Base-by-base conservation (phyloP, 179 eudicot genomes). In the Silene vulgaris region DNA sequence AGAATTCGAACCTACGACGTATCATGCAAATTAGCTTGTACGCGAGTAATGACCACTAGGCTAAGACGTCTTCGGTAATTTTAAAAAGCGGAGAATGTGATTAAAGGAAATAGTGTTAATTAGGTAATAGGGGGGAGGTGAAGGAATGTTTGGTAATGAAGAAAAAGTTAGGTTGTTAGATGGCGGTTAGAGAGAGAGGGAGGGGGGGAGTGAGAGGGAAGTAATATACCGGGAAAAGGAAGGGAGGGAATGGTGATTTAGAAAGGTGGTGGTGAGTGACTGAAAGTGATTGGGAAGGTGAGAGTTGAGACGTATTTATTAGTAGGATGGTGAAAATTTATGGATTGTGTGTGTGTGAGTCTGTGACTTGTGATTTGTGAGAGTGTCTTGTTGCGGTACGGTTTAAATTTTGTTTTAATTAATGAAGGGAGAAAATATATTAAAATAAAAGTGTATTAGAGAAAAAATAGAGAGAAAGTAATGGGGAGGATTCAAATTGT, bases 141-240 rank as follows among this genome's bases (percentile, higher is more conserved):
- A n/a, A n/a, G 50, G 74, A 68, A 76, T 54, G 79, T 68, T 72
- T 72, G 64, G 64, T 14, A n/a, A 9, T 14, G 30, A 20, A 57
- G 75, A 21, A 57, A 57, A 26, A n/a, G 43, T 4, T 50, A 20
- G 45, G 52, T 12, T 3, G 28, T 16, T 20, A 45, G 62, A 74
- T n/a, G 71, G 63, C 61, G 45, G 56, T 37, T 35, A 14, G 9
- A 17, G 66, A 7, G 77, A 26, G 70, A 23, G 26, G 1, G 26
- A 23, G 26, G 1, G 26, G 1, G 26, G 19, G 75, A 28, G 23
- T 45, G 70, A 50, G 71, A 26, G 65, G 65, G 70, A 68, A 82
- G 89, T 75, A 72, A 84, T 76, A 8, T 71, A 71, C 79, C 70
- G 77, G 78, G 77, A 76, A 79, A 48, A 54, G 54, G 19, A 70